Percentiles rank a stretch among this genome's conserved stretches.
Evolutionary conservation across 208 protist species (phyloP).

Genomic region (Leishmania aethiopica): DNA sequence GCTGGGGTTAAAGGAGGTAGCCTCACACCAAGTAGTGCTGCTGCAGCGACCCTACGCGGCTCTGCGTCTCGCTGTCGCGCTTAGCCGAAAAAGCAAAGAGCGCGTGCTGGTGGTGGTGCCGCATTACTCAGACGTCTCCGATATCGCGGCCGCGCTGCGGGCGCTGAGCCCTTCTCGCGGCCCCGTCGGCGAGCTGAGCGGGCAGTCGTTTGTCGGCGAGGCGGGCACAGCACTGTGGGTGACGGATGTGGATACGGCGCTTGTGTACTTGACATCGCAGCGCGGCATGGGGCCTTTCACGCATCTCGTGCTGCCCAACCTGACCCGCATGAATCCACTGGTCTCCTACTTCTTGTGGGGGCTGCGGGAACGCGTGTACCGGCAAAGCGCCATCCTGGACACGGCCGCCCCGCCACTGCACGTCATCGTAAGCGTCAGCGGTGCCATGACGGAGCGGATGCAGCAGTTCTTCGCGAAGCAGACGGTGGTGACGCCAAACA

Average conservation of each 20-base stretch:
- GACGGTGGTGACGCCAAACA: conserved; percentile 32
- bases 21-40: conserved; percentile 53
- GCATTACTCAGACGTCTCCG: conserved; percentile 70
- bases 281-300: conserved; percentile 78
- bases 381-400: conserved; percentile 48
- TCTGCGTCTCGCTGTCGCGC: conserved; percentile 49
- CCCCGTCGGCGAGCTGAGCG: conserved; percentile 67
- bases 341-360: conserved; percentile 70
- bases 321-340: conserved; percentile 61
- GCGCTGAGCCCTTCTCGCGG: conserved; percentile 19
- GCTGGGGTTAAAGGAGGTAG: conserved; percentile 27
- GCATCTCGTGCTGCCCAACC: conserved; percentile 76
- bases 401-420: conserved; percentile 37
- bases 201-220: conserved; percentile 55
- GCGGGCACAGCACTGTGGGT: conserved; percentile 70
- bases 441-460: conserved; percentile 35
- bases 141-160: conserved; percentile 50
- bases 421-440: conserved; percentile 46
- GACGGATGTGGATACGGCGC: conserved; percentile 73
- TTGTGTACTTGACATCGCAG: conserved; percentile 72
- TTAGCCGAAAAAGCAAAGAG: conserved; percentile 26
- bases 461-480: conserved; percentile 50
- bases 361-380: conserved; percentile 65
- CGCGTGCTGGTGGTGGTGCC: conserved; percentile 87
- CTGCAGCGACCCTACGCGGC: conserved; percentile 46